These are phyloP conservation scores for Phytophthora sansomeana DNA, from an alignment of 352 stramenopile genomes.

Conservation along the genomic window DNA sequence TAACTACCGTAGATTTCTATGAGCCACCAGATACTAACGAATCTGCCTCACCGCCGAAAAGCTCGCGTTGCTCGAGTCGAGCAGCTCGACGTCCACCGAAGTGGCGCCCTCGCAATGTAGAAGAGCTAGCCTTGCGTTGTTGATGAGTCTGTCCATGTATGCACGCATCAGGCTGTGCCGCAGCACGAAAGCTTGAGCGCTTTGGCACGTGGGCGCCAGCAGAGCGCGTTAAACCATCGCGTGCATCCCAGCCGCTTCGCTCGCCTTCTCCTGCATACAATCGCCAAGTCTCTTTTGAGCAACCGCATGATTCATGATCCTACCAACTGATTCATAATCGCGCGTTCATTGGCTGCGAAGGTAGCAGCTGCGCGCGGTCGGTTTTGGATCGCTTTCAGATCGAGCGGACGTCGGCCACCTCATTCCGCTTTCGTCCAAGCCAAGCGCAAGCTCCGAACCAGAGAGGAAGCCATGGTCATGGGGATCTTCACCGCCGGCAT, in stretches of 20 bases:
- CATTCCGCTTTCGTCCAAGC: conserved; percentile 27
- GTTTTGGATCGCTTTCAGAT: conserved; percentile 33
- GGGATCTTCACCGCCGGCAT: conserved; percentile 38
- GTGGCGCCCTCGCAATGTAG: background rate
- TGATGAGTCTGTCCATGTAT: background rate
- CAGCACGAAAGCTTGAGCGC: background rate
- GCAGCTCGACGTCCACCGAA: background rate
- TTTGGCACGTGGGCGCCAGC: background rate
- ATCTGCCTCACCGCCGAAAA: background rate
- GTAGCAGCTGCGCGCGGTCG: conserved; percentile 1
- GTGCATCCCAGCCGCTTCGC: background rate
- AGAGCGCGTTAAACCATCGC: background rate
- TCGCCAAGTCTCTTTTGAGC: background rate
- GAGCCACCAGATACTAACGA: too few relatives aligned
- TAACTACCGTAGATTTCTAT: too few relatives aligned
- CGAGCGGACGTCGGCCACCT: conserved; percentile 16
- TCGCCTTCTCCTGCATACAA: background rate
- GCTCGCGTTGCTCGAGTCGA: background rate
- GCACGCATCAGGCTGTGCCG: background rate
- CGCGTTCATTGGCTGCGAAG: conserved; percentile 12
- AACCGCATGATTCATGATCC: conserved; percentile 30
- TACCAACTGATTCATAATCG: background rate
- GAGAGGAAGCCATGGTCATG: conserved; percentile 35
- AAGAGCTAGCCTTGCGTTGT: background rate
- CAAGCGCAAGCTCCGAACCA: conserved; percentile 19